phyloP scores from a whole-genome alignment of 2,329 filamentous ascomycete species.

The Aureobasidium mangrovei region DNA sequence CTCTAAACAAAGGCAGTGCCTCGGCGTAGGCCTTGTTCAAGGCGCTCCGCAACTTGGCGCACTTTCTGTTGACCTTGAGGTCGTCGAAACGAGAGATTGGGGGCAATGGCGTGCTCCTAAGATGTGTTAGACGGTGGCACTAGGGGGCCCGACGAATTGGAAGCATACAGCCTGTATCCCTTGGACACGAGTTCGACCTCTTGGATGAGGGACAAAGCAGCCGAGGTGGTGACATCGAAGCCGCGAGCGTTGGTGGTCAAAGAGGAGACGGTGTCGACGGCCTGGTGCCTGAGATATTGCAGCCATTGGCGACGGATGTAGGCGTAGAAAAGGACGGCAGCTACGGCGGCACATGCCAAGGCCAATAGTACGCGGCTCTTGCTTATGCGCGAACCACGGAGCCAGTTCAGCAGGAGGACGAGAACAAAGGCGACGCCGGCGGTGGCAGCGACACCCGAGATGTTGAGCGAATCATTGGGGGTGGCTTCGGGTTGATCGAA shows the following conservation, averaged over 20 bases:
- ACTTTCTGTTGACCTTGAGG: constrained; percentile 59
- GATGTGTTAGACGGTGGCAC: constrained; percentile 19
- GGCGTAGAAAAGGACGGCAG: constrained; percentile 55
- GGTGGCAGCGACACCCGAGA: constrained; percentile 53
- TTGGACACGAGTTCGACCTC: constrained; percentile 93
- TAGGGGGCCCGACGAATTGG: not conserved
- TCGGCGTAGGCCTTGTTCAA: constrained; percentile 61
- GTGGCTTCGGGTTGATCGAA: not conserved
- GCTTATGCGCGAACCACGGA: constrained; percentile 36
- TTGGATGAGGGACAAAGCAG: constrained; percentile 74
- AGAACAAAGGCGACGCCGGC: constrained; percentile 53
- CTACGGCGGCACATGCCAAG: constrained; percentile 42
- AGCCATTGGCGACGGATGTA: constrained; percentile 75
- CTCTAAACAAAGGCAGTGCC: constrained; percentile 62
- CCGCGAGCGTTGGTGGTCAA: constrained; percentile 69
- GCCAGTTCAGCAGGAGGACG: constrained; percentile 65
- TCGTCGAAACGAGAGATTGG: constrained; percentile 91
- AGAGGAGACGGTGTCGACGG: constrained; percentile 57
- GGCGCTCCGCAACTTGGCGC: constrained; percentile 67
- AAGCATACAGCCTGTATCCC: constrained; percentile 69
- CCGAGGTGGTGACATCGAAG: constrained; percentile 68
- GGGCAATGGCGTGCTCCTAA: constrained; percentile 75
- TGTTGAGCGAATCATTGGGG: not conserved
- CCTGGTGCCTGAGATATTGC: constrained; percentile 65
- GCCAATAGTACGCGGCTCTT: constrained; percentile 42